Evolutionary conservation across 495 filamentous ascomycete species (phyloP).

Genomic region (Opeltia flavorubescens): DNA sequence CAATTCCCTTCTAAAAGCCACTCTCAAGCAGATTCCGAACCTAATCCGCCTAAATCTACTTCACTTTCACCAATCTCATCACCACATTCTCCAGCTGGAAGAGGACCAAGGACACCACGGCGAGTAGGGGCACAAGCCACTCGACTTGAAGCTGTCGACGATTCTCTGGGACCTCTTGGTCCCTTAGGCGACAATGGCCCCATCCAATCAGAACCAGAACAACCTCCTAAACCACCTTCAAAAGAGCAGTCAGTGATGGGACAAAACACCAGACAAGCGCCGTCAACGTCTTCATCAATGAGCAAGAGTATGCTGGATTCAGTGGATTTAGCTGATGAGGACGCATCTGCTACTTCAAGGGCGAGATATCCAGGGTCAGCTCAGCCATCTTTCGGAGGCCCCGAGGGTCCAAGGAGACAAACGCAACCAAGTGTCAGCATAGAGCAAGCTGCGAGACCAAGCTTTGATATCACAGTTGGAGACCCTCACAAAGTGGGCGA

Average conservation of each 20-base stretch:
- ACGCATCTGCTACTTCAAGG: conserved; percentile 26
- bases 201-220: conserved; percentile 34
- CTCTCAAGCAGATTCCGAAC: conserved; percentile 16
- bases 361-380: conserved; percentile 57
- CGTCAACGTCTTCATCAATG: conserved; percentile 33
- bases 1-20: conserved; percentile 9
- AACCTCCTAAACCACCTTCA: conserved; percentile 75
- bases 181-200: conserved; percentile 52
- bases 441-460: conserved; percentile 80
- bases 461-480: conserved; percentile 82
- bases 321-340: conserved; percentile 49
- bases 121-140: conserved; percentile 72
- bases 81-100: conserved; percentile 33
- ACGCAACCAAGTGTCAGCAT: conserved; percentile 72
- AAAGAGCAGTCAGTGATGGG: conserved; percentile 54
- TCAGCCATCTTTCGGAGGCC: conserved; percentile 39
- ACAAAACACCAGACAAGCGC: conserved; percentile 40
- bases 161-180: conserved; percentile 84
- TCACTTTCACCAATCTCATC: conserved; percentile 21
- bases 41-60: conserved; percentile 17
- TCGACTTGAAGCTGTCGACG: conserved; percentile 74
- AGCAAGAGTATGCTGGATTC: conserved; percentile 44
- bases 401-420: conserved; percentile 35
- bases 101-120: conserved; percentile 45
- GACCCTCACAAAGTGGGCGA: conserved; percentile 98